Base-by-base conservation (phyloP, 176 grass and related monocot genomes). In the Bolboschoenus planiculmis region DNA sequence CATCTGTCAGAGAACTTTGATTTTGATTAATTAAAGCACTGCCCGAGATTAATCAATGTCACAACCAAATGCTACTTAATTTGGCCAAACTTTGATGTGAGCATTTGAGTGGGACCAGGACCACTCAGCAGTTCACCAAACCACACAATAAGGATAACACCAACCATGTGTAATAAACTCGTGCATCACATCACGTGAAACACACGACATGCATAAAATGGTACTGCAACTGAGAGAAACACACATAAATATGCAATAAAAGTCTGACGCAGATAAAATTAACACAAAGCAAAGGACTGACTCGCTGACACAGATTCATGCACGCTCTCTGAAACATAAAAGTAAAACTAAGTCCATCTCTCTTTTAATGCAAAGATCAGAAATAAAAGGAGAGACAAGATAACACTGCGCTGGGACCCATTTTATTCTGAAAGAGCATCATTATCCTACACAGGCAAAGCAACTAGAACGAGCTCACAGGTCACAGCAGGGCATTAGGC, bases 391-490 rank as follows among this genome's bases (percentile, higher is more conserved):
- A 24, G 21, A 44, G n/a, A 73, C 14, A 75, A 48, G 43, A 66
- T 36, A 66, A 37, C 15, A 16, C 14, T 66, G 29, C 10, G 23
- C 5, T 35, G 44, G 71, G 71, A 50, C 53, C 76, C 76, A 79
- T 56, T 79, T 79, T 10, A 56, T 79, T 79, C 46, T 79, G 72
- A 77, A 77, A 50, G 23, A 77, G 21, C 42, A 76, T 40, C n/a
- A 76, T 18, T 16, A n/a, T 0, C 20, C 42, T 26, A 78, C 13
- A n/a, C 39, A 30, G 24, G 56, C 10, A 48, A 54, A 56, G 6
- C 47, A 79, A 15, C n/a, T n/a, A n/a, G n/a, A n/a, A 54, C 48
- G 46, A 78, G 21, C 4, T 27, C 40, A 51, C 23, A 15, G 16
- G 56, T 58, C 33, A 27, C 7, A 8, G n/a, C 56, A 10, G 21